These are phyloP conservation scores for Rhodotorula sp. DNA, from an alignment of 1,284 basidiomycete species.

Conservation along the genomic window DNA sequence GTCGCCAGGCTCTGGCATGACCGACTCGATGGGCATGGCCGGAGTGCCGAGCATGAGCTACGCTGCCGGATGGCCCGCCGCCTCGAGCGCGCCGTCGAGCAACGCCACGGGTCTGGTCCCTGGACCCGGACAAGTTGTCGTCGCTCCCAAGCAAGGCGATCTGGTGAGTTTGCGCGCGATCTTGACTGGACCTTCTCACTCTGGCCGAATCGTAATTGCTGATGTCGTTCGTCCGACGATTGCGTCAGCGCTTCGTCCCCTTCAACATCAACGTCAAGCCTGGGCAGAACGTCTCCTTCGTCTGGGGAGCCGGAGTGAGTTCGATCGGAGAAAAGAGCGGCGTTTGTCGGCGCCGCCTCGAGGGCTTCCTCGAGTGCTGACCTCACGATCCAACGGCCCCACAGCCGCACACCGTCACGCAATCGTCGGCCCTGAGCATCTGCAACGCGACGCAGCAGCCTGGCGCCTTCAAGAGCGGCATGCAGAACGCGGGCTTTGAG, in stretches of 20 bases:
- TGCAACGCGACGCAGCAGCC: constrained; percentile 27
- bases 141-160: constrained; percentile 37
- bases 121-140: constrained; percentile 30
- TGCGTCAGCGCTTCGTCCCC: constrained; percentile 26
- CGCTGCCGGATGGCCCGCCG: background rate
- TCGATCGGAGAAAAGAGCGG: too few species aligned
- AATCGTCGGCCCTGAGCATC: constrained; percentile 23
- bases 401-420: constrained; percentile 37
- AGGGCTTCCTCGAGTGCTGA: background rate
- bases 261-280: constrained; percentile 29
- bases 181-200: background rate
- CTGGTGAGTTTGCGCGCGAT: constrained; percentile 11
- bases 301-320: constrained; percentile 30
- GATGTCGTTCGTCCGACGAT: background rate
- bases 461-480: constrained; percentile 29
- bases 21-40: background rate
- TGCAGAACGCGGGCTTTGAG: constrained; percentile 27
- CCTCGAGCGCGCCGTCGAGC: background rate
- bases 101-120: constrained; percentile 11
- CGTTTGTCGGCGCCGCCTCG: too few species aligned
- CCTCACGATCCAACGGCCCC: background rate
- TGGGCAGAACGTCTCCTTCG: constrained; percentile 17
- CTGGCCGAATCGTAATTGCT: background rate
- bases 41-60: background rate
- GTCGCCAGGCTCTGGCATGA: background rate